Evolutionary conservation across 495 filamentous ascomycete genomes (phyloP).

Genomic region (Daldinia loculata): DNA sequence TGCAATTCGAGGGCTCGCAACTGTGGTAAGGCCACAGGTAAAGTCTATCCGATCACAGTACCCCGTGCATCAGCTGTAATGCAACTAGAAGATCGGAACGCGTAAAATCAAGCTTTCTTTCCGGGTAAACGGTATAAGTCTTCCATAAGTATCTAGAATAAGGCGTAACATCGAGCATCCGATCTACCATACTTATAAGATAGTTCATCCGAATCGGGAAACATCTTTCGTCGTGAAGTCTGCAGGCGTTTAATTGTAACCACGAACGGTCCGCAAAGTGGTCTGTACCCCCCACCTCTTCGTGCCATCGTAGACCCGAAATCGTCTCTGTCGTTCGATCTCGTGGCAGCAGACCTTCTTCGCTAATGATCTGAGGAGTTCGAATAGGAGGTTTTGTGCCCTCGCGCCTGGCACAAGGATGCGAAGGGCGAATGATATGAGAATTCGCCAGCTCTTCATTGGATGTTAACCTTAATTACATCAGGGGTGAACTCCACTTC

Average conservation of each 20-base stretch:
- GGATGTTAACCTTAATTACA: neutral
- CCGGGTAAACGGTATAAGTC: neutral
- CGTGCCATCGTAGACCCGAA: neutral
- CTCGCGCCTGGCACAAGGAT: slow-evolving; percentile 1
- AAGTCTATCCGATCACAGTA: neutral
- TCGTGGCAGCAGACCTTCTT: slow-evolving; percentile 1
- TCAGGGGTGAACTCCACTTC: neutral
- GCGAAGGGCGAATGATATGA: neutral
- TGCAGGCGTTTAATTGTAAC: neutral
- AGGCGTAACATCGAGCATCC: neutral
- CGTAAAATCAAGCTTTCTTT: neutral
- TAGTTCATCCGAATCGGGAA: neutral
- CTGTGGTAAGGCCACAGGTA: neutral
- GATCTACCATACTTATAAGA: neutral
- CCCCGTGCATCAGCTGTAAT: neutral
- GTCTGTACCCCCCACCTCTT: slow-evolving; percentile 1
- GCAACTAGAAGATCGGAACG: neutral
- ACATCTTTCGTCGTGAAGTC: neutral
- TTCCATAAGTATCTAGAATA: neutral
- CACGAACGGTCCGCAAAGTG: neutral
- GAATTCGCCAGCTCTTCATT: neutral
- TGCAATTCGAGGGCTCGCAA: neutral
- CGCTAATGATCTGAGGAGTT: neutral
- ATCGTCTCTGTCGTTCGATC: neutral
- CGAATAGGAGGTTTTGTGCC: neutral